phyloP scores from a whole-genome alignment of 2,329 filamentous ascomycete genomes.

The Pyrenophora graminea region DNA sequence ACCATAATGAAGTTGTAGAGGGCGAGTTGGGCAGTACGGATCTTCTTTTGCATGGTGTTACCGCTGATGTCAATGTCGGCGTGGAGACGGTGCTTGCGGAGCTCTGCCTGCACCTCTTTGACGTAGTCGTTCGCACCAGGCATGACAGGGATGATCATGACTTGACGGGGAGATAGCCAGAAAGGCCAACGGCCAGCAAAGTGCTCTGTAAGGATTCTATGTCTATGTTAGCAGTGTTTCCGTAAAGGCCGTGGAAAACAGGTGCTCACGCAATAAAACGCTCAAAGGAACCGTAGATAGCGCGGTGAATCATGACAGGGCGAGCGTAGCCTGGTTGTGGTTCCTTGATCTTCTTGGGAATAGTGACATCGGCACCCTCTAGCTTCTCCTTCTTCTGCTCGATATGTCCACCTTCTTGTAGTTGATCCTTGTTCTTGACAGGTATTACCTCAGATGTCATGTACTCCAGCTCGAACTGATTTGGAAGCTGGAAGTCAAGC shows the following conservation, averaged over 20 bases:
- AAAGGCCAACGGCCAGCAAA: constrained; percentile 88
- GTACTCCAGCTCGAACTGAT: constrained; percentile 87
- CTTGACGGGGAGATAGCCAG: constrained; percentile 83
- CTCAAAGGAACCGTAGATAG: constrained; percentile 74
- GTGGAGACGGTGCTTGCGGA: constrained; percentile 70
- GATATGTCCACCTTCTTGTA: constrained; percentile 32
- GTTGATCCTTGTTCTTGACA: constrained; percentile 42
- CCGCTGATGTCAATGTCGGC: constrained; percentile 72
- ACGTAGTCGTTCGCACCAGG: constrained; percentile 74
- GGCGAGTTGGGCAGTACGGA: constrained; percentile 76
- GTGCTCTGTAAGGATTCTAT: constrained; percentile 74
- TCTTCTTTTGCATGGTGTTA: constrained; percentile 89
- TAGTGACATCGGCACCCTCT: constrained; percentile 18
- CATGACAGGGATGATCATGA: constrained; percentile 78
- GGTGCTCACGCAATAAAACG: constrained; percentile 62
- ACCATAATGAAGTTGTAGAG: constrained; percentile 86
- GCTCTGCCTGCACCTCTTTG: constrained; percentile 69
- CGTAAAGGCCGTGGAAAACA: background rate
- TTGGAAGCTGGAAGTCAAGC: constrained; percentile 83
- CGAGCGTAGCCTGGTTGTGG: constrained; percentile 64
- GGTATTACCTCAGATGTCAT: constrained; percentile 68
- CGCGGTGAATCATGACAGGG: constrained; percentile 85
- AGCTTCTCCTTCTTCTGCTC: constrained; percentile 29
- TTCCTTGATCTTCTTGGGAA: constrained; percentile 32
- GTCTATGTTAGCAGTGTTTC: constrained; percentile 14